Conservation (phyloP, 2,329 filamentous ascomycete species). For the Chrysoporthe austroafricana region DNA sequence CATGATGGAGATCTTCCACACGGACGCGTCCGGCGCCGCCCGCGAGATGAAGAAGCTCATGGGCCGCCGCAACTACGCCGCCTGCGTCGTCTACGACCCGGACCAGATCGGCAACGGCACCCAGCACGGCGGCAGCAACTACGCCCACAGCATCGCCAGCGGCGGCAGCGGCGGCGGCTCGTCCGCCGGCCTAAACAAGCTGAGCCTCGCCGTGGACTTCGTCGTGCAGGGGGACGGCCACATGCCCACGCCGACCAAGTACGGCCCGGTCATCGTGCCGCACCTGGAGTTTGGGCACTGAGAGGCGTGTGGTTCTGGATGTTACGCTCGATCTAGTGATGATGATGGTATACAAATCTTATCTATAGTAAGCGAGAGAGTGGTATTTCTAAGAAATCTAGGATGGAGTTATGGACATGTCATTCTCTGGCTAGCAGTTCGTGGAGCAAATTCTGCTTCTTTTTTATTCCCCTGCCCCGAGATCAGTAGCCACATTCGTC, state of each 20-base stretch:
- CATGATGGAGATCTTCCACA: conserved; percentile 99
- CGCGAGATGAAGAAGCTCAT: conserved; percentile 91
- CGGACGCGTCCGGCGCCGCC: conserved; percentile 81
- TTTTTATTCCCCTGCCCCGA: background rate
- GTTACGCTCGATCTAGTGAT: background rate
- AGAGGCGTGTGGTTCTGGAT: background rate
- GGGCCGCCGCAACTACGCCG: conserved; percentile 89
- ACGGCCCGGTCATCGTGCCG: conserved; percentile 93
- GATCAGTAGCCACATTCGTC: background rate
- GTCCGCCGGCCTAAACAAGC: conserved; percentile 58
- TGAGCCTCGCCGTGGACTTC: conserved; percentile 93
- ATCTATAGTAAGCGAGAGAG: background rate
- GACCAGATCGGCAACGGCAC: conserved; percentile 60
- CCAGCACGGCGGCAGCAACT: conserved; percentile 6
- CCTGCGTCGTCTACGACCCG: conserved; percentile 92
- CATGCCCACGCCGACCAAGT: conserved; percentile 86
- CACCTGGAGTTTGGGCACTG: conserved; percentile 76
- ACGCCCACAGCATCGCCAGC: conserved; percentile 32
- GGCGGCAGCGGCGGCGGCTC: conserved; percentile 34
- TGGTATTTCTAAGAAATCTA: background rate
- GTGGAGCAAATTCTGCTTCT: background rate
- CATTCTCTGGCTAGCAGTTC: background rate
- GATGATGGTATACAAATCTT: conserved; percentile 1
- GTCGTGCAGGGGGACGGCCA: conserved; percentile 91
- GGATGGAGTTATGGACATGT: background rate